Evolutionary conservation across 164 flowering plant genomes (phyloP), one percentile per base, ranked within the genome.

Genomic region (Saururus chinensis): DNA sequence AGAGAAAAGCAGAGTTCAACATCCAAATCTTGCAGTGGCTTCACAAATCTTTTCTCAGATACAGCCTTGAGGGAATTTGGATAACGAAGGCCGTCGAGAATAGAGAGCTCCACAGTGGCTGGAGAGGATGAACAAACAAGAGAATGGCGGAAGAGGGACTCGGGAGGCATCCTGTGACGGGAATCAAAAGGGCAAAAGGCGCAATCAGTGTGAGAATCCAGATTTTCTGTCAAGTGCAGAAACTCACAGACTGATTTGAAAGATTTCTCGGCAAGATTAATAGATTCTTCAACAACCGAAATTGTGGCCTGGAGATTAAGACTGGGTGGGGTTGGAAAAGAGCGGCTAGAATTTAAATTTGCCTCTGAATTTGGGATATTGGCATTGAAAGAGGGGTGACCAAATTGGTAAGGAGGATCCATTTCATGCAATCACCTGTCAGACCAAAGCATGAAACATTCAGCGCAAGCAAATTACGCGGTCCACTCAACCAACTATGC

Each of bases 101-200:
- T 16, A 60, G 63, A 70, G 58, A 67, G 67, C 19, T 61, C 56
- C 30, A 73, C 53, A 58, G 37, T 56, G n/a, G 62, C 57, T 12
- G 71, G 72, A 6, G 76, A 67, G n/a, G 80, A 66, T 20, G 85
- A 81, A 80, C 96, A 87, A 14, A n/a, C 62, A 52, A 90, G 85
- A 64, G 67, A 72, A 68, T 93, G 97, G n/a, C 59, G 75, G 68
- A 88, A 92, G 64, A 90, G 89, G 63, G 75, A 73, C 16, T 78
- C 71, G 0, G 90, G 82, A 0, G 84, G 90, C 65, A 92, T 65
- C 23, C 67, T 83, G 70, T 90, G 97, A 72, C 73, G 65, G 13
- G 81, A 78, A 63, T 93, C 71, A 60, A 64, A 81, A 23, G 87
- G 95, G 80, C 97, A 92, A 12, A 70, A 65, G 60, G 69, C 58